Base-by-base conservation (phyloP, 148 eudicot genomes). In the Rhododendron griersonianum region DNA sequence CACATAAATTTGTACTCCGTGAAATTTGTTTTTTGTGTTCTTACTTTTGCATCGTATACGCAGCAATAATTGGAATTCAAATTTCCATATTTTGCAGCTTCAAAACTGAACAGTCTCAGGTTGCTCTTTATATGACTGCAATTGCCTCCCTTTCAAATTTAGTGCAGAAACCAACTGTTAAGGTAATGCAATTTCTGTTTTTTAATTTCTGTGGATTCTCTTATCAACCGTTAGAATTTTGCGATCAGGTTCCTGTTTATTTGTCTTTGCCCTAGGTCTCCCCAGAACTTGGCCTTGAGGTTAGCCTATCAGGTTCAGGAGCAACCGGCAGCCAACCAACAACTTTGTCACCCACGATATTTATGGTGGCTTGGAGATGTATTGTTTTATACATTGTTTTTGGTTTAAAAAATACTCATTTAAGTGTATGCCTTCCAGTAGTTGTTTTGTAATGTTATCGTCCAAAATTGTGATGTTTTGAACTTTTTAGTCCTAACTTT, bases 291-390 rank as follows among this genome's bases (percentile, higher is more conserved):
- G 99, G 99, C 84, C 90, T 96, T 53, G 95, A 92, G 81, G 92
- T 96, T 86, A 92, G 74, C 51, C 90, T 96, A 87, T 95, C 98
- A 75, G 98, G 98, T 61, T 91, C 99, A 84, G 99, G 88, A 86
- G 93, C 95, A 88, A 88, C 92, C 61, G 99, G 96, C 87, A 90
- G 73, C 76, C 92, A 94, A 78, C 96, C 98, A 9, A 95, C 99
- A 83, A 96, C 99, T 77, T 91, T 96, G 87, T 94, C 99, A 47
- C 99, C 99, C 5, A 88, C 94, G 45, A 86, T 87, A 80, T 87
- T 96, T 90, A 87, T 88, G 85, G 89, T 95, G 65, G 95, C 94
- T 67, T 96, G 99, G 99, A 95, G 93, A 91, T 96, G 99, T 96
- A 94, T 85, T 87, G 77, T 82, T 61, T 59, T 19, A 19, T 59